Base-by-base conservation (phyloP, 768 basidiomycete genomes). In the Royoungia palumana region DNA sequence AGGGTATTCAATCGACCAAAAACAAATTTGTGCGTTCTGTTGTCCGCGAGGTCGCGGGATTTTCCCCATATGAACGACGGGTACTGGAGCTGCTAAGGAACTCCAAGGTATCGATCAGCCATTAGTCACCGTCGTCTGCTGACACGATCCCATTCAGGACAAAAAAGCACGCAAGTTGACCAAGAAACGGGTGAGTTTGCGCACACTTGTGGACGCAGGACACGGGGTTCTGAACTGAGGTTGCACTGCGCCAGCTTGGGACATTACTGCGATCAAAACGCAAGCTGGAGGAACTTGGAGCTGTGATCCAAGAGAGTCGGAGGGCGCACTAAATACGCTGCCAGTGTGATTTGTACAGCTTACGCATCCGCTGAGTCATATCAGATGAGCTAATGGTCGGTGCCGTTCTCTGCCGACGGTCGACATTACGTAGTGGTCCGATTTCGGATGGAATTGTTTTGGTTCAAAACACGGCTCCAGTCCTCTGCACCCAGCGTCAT, bases 101-200 rank as follows among this genome's bases (percentile, higher is more conserved):
- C 82, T 94, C 91, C 56, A 96, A 95, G 79, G 89, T 89, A 68
- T 59, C 85, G 69, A 32, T 32, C 32, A 32, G 32, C 32, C 6
- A 14, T 7, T 32, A 32, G 35, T 41, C 35, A 9, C 24, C 14
- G 12, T 12, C 28, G 2, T 0, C 32, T 32, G 32, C 32, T 32
- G 32, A 32, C 32, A 48, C 32, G 7, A 12, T 37, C 27, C 17
- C 43, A 41, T 49, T 38, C 64, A 93, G 93, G 95, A 99, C 72
- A 99, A 99, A 85, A 97, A 95, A 76, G 95, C 95, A 51, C 82
- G 93, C 72, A 98, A 98, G 78, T 78, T 98, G 79, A 94, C 94
- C 62, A 99, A 99, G 86, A 97, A 95, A 80, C 86, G 94, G 80
- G 95, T 96, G 65, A 61, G 86, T 82, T n/a, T 49, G 19, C 30